Conservation (phyloP, 2,329 filamentous ascomycete genomes). For the Scedosporium boydii region DNA sequence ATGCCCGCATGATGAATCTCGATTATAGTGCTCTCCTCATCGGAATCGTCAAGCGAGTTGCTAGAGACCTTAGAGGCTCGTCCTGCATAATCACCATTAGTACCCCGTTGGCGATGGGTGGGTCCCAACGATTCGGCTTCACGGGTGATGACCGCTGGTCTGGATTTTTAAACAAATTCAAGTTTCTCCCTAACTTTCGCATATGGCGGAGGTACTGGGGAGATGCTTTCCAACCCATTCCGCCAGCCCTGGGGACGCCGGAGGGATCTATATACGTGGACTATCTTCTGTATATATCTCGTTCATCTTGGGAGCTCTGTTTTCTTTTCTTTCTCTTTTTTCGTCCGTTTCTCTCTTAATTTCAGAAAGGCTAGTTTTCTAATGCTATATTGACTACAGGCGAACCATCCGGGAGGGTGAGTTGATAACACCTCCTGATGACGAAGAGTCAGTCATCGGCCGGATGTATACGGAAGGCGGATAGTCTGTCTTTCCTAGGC, state of each 20-base stretch:
- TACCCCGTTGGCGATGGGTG: not conserved
- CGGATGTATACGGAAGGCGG: not conserved
- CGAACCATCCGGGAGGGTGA: not conserved
- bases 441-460: not conserved
- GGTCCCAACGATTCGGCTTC: not conserved
- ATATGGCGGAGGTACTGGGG: not conserved
- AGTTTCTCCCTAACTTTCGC: not conserved
- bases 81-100: not conserved
- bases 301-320: not conserved
- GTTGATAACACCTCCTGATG: not conserved
- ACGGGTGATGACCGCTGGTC: not conserved
- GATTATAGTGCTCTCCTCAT: not conserved
- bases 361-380: not conserved
- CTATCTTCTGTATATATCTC: not conserved
- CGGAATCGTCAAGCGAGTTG: not conserved
- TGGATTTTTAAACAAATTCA: not conserved
- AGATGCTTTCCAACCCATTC: not conserved
- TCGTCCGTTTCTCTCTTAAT: not conserved
- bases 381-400: not conserved
- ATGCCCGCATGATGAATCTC: not conserved
- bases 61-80: not conserved
- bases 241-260: not conserved
- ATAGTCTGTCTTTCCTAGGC: not conserved
- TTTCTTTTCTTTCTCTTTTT: not conserved
- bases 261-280: not conserved